Evolutionary conservation across 2,329 filamentous ascomycete genomes (phyloP).

Genomic region (Sarocladium brachiariae): DNA sequence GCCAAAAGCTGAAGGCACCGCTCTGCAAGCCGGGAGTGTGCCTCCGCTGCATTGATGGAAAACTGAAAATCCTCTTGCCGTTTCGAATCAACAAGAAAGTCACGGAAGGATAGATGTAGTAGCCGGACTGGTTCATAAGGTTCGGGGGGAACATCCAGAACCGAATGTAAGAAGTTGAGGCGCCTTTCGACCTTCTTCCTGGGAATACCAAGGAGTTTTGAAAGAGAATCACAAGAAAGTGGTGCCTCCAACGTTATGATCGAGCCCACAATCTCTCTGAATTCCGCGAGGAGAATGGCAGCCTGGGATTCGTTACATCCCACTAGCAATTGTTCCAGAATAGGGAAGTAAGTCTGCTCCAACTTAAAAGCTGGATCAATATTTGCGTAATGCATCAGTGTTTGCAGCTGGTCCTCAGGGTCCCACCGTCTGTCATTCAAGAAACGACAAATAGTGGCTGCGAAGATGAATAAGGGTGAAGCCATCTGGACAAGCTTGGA

Average conservation of each 20-base stretch:
- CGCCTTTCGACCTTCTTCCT: neutral
- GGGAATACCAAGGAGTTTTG: neutral
- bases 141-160: neutral
- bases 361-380: conserved; percentile 6
- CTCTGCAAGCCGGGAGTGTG: conserved; percentile 2
- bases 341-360: conserved; percentile 14
- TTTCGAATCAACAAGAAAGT: too few relatives aligned
- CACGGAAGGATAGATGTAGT: neutral
- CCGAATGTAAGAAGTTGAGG: neutral
- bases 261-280: neutral
- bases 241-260: neutral
- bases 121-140: neutral
- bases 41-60: too few relatives aligned
- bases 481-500: conserved; percentile 11
- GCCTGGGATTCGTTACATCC: neutral
- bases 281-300: neutral
- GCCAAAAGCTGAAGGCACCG: conserved; percentile 18
- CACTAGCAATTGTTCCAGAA: conserved; percentile 11
- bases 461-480: conserved; percentile 15
- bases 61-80: too few relatives aligned
- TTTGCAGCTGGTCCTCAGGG: conserved; percentile 15
- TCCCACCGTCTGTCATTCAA: conserved; percentile 14
- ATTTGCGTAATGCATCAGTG: conserved; percentile 15
- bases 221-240: neutral
- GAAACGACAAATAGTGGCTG: conserved; percentile 16